phyloP scores from a whole-genome alignment of 1,284 basidiomycete species.

The Trichosporon sp. region DNA sequence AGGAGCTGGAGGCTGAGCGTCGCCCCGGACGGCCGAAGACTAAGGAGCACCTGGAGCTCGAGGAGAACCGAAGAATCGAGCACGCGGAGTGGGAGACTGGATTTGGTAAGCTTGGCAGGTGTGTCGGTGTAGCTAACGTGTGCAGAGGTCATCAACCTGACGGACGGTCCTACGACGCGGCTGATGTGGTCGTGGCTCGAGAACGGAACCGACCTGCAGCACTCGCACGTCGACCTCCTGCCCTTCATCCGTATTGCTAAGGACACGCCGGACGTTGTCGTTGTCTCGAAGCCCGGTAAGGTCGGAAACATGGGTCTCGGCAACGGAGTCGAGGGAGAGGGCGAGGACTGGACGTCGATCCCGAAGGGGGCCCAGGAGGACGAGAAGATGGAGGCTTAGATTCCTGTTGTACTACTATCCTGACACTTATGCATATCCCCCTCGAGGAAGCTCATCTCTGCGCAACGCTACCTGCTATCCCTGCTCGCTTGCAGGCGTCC shows the following conservation, averaged over 20 bases:
- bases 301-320: constrained; percentile 47
- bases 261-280: constrained; percentile 36
- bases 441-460: not conserved
- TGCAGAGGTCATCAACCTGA: constrained; percentile 81
- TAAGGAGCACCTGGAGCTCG: constrained; percentile 68
- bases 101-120: constrained; percentile 64
- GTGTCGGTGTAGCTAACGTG: constrained; percentile 15
- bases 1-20: constrained; percentile 65
- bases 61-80: constrained; percentile 71
- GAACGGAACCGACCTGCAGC: constrained; percentile 59
- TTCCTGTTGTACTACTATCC: constrained; percentile 22
- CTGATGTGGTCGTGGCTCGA: constrained; percentile 78
- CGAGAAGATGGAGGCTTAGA: constrained; percentile 26
- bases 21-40: constrained; percentile 78
- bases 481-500: no score
- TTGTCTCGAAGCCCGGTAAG: constrained; percentile 38
- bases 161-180: constrained; percentile 69
- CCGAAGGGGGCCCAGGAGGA: constrained; percentile 21
- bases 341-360: constrained; percentile 30
- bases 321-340: constrained; percentile 29
- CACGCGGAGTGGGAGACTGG: constrained; percentile 76
- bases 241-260: constrained; percentile 46
- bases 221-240: constrained; percentile 69
- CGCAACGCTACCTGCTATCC: no score
- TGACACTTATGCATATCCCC: constrained; percentile 8